Percentiles rank a stretch among this genome's conserved stretches.
phyloP scores from a whole-genome alignment of 2,329 filamentous ascomycete species.

The Alternaria ventricosa region DNA sequence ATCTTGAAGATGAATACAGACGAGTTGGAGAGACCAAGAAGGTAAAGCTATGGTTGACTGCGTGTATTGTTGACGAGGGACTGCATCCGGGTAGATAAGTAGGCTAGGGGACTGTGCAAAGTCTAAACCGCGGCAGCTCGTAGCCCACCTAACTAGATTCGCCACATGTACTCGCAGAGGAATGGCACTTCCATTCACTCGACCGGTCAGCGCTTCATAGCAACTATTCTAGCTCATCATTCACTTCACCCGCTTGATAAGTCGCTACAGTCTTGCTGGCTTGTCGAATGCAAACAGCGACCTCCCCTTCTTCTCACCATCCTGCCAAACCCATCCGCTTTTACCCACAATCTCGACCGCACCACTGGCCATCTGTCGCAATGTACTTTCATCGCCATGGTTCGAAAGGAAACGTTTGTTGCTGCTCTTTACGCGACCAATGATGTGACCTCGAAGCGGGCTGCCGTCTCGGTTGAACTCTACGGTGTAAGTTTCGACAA shows the following conservation, averaged over 20 bases:
- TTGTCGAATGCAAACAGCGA: conserved; percentile 39
- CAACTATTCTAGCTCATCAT: background rate
- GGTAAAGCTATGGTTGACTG: background rate
- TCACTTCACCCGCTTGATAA: background rate
- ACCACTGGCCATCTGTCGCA: conserved; percentile 54
- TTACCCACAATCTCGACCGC: conserved; percentile 58
- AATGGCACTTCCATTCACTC: background rate
- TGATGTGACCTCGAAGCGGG: conserved; percentile 57
- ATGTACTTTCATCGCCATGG: conserved; percentile 58
- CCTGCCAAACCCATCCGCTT: conserved; percentile 54
- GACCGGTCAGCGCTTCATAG: background rate
- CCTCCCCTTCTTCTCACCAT: conserved; percentile 33
- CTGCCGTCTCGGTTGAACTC: conserved; percentile 61
- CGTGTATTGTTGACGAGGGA: background rate
- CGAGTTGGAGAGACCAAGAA: background rate
- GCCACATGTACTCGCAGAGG: background rate
- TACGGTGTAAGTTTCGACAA: conserved; percentile 68
- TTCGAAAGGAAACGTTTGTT: conserved; percentile 64
- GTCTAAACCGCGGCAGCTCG: too few species aligned
- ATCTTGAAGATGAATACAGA: background rate
- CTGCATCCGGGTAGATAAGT: background rate
- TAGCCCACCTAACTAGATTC: background rate
- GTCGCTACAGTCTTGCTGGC: conserved; percentile 21
- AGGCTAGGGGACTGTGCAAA: background rate
- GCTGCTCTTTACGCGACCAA: conserved; percentile 58